Conservation (phyloP, 371 early-diverging fungal genomes). For the Rhizomucor pusillus region DNA sequence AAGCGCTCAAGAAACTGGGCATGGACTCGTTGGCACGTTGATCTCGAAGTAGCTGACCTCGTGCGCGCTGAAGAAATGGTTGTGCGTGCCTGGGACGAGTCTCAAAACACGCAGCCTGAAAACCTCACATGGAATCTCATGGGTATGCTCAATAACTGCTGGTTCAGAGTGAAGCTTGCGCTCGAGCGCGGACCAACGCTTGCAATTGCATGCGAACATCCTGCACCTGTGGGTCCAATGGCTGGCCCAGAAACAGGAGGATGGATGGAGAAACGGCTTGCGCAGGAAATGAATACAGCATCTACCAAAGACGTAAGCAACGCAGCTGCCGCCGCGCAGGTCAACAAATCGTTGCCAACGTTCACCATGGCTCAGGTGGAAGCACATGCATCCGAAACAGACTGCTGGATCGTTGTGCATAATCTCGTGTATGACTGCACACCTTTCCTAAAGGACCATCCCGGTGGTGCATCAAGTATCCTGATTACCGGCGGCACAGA, state of each 20-base stretch:
- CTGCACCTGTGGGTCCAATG: constrained; percentile 22
- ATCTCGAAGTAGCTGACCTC: constrained; percentile 46
- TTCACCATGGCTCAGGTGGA: constrained; percentile 66
- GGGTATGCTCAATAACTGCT: constrained; percentile 84
- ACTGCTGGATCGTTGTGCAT: constrained; percentile 82
- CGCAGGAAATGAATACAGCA: not conserved
- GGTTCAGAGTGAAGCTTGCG: constrained; percentile 56
- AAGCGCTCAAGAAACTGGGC: constrained; percentile 56
- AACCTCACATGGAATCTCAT: constrained; percentile 77
- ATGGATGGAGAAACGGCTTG: constrained; percentile 36
- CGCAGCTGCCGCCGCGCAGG: not conserved
- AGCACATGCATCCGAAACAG: constrained; percentile 64
- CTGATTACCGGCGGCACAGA: constrained; percentile 69
- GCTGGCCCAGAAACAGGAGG: constrained; percentile 41
- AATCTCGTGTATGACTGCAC: constrained; percentile 90
- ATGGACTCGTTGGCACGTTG: constrained; percentile 70
- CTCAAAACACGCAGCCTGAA: constrained; percentile 73
- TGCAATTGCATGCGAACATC: constrained; percentile 48
- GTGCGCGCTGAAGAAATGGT: constrained; percentile 50
- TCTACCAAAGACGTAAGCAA: not conserved
- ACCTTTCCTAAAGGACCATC: constrained; percentile 81
- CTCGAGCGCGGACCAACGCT: constrained; percentile 20
- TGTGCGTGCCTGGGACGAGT: constrained; percentile 75
- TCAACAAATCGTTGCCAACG: constrained; percentile 1
- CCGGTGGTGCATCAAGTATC: constrained; percentile 80